Evolutionary conservation across 129 eudicot genomes (phyloP), one percentile per base, ranked within the genome.

Genomic region (Daucus carota): DNA sequence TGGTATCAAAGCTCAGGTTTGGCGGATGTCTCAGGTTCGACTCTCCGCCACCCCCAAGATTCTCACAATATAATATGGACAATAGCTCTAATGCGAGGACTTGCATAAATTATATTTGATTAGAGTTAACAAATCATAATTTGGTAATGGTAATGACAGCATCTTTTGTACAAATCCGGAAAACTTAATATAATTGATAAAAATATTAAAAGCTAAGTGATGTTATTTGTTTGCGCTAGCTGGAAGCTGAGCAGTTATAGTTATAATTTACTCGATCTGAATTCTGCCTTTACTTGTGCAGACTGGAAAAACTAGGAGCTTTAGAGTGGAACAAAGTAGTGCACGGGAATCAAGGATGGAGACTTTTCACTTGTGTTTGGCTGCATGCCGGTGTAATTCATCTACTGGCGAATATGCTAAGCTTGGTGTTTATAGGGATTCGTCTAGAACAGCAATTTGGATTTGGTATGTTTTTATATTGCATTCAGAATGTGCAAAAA

Each of bases 361-460:
- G 99, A 89, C 89, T 95, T 76, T 43, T 95, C 45, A 76, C 94
- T 77, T 91, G 96, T 66, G 84, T 95, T 43, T 95, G 96, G 89
- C 83, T 95, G 77, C 99, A 91, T 68, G 97, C 97, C 5, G 99
- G 99, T 81, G 89, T 89, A 24, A 85, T 95, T 75, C 99, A 95
- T 83, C 80, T 95, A 38, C 90, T 95, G 76, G 97, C 90, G 44
- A 95, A 95, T 83, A 95, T 95, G 99, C 70, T 91, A 80, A 95
- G 99, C 78, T 82, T 95, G 79, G 94, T 86, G 44, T 88, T 95
- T 79, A 88, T 95, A 45, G 97, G 99, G 73, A 95, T 95, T 77
- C 97, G 97, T 57, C 96, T 95, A 29, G 99, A 95, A 76, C 99
- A 95, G 76, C 97, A 95, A 70, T 95, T 89, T 83, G 97, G 97